Percentiles rank a stretch among this genome's conserved stretches.
Conservation (phyloP, 2,329 filamentous ascomycete genomes). For the Ophiosphaerella narmari region DNA sequence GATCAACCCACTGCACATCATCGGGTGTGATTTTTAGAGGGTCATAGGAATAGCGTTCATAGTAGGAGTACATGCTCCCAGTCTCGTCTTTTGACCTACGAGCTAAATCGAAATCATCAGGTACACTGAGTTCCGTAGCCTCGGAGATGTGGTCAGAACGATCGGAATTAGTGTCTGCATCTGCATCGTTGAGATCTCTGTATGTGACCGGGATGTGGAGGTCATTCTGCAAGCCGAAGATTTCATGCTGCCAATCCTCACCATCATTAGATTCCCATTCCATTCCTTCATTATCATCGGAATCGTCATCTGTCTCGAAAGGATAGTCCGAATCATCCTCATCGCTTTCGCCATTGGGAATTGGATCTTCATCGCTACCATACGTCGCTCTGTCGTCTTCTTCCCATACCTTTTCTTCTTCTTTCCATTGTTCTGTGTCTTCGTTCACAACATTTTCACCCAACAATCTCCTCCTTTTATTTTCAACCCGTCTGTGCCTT, state of each 20-base stretch:
- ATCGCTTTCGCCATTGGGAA: not conserved
- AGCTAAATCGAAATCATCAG: not conserved
- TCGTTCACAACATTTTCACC: slow-evolving; percentile 10
- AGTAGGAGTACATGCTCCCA: slow-evolving; percentile 2
- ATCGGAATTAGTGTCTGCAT: not conserved
- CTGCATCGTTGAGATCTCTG: not conserved
- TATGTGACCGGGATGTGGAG: not conserved
- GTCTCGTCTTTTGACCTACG: not conserved
- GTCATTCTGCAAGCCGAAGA: no score
- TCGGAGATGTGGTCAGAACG: slow-evolving; percentile 5
- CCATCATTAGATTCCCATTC: not conserved
- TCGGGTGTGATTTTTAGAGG: slow-evolving; percentile 9
- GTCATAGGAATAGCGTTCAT: slow-evolving; percentile 17
- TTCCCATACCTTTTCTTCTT: not conserved
- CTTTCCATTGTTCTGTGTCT: not conserved
- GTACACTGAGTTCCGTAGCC: slow-evolving; percentile 2
- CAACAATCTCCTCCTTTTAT: slow-evolving; percentile 2
- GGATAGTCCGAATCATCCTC: not conserved
- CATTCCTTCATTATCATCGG: not conserved
- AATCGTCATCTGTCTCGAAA: slow-evolving; percentile 1
- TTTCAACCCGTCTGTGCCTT: slow-evolving; percentile 7
- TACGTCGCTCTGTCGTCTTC: not conserved
- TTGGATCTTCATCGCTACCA: not conserved
- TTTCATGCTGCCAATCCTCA: not conserved
- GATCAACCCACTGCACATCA: slow-evolving; percentile 18